These are phyloP conservation scores for Nicotiana knightiana DNA, from an alignment of 257 asterid species.

Conservation along the genomic window DNA sequence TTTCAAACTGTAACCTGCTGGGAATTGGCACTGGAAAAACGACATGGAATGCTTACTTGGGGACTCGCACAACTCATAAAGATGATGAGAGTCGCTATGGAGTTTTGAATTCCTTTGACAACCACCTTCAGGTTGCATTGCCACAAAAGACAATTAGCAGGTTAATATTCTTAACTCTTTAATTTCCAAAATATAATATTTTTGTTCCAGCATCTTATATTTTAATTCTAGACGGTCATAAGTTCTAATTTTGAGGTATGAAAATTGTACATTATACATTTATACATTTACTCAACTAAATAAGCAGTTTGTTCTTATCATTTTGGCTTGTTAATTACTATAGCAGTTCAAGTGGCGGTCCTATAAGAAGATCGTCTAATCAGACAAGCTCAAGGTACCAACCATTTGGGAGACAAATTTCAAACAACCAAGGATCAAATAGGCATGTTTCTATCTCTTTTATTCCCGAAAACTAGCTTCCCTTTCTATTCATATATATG, in stretches of 20 bases:
- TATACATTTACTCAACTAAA: too few species aligned
- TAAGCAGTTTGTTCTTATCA: not conserved
- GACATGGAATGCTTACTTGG: not conserved
- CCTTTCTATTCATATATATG: not conserved
- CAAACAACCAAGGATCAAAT: not conserved
- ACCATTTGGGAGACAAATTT: not conserved
- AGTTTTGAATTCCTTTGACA: not conserved
- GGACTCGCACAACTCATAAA: not conserved
- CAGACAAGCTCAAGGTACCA: not conserved
- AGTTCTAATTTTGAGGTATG: too few species aligned
- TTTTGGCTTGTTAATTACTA: not conserved
- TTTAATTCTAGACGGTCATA: not conserved
- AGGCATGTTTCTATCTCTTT: not conserved
- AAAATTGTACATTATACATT: too few species aligned
- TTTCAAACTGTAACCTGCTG: not conserved
- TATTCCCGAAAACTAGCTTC: not conserved
- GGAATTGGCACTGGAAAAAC: not conserved
- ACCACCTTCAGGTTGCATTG: not conserved
- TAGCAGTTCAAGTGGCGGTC: not conserved
- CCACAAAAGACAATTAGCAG: not conserved
- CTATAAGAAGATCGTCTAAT: not conserved
- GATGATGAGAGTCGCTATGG: not conserved
- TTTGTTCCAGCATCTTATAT: not conserved
- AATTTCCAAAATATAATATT: not conserved
- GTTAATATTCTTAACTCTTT: not conserved